Conservation (phyloP, 1,284 basidiomycete genomes). For the Sporisorium graminicola region DNA sequence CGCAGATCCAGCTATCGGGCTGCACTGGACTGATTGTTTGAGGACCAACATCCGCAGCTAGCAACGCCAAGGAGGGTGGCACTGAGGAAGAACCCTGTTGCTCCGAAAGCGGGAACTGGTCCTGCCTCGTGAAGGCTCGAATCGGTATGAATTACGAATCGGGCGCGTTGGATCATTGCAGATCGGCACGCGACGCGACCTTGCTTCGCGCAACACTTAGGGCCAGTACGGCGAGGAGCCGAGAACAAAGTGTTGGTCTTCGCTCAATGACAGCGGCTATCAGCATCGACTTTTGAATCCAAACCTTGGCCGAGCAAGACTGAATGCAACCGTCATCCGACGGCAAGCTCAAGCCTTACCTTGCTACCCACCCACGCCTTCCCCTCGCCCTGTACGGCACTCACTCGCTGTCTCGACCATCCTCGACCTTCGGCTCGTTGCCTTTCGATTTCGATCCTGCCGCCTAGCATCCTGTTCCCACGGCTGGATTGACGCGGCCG, state of each 20-base stretch:
- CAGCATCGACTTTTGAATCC: background rate
- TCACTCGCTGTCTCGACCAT: too few relatives aligned
- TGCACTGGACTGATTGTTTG: too few relatives aligned
- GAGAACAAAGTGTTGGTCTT: slow-evolving; percentile 32
- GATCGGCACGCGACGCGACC: slow-evolving; percentile 41
- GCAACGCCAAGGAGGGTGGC: too few relatives aligned
- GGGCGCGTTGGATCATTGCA: background rate
- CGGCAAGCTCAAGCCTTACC: slow-evolving; percentile 8
- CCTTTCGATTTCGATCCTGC: background rate
- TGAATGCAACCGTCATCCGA: slow-evolving; percentile 10
- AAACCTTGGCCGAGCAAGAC: slow-evolving; percentile 6
- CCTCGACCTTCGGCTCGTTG: slow-evolving; percentile 5
- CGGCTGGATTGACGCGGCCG: background rate
- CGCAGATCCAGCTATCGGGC: too few relatives aligned
- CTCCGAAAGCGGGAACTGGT: too few relatives aligned
- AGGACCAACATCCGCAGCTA: too few relatives aligned
- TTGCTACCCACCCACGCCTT: background rate
- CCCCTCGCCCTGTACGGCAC: too few relatives aligned
- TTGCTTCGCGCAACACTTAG: too few relatives aligned
- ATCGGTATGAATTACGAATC: too few relatives aligned
- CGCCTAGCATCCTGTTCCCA: background rate
- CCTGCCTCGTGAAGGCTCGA: too few relatives aligned
- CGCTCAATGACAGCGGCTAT: background rate
- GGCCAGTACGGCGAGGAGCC: background rate
- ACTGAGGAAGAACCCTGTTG: too few relatives aligned